Percentiles rank a stretch among this genome's conserved stretches.
phyloP scores from a whole-genome alignment of 768 basidiomycete genomes.

The Lyophyllum decastes region DNA sequence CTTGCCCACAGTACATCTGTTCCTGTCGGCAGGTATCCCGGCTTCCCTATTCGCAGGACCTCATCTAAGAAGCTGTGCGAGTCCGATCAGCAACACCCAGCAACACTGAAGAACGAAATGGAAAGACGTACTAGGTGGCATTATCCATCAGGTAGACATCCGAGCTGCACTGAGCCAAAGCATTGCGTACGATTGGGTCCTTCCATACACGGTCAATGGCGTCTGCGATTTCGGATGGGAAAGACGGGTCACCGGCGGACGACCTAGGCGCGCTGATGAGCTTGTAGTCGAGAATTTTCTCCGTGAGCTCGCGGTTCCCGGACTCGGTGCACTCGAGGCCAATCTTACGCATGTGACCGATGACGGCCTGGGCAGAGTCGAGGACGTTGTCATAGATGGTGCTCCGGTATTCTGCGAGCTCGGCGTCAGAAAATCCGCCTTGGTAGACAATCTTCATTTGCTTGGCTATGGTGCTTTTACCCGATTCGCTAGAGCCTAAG shows the following conservation, averaged over 20 bases:
- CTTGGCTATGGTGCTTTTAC: constrained; percentile 93
- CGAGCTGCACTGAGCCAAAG: constrained; percentile 61
- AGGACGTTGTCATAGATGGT: constrained; percentile 78
- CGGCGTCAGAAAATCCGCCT: constrained; percentile 72
- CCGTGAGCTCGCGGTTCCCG: constrained; percentile 58
- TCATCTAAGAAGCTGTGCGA: constrained; percentile 75
- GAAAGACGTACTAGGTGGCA: constrained; percentile 79
- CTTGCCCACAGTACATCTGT: constrained; percentile 85
- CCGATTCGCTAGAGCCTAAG: constrained; percentile 95
- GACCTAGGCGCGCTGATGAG: constrained; percentile 37
- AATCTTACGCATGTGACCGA: constrained; percentile 77
- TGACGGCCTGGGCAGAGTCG: constrained; percentile 80
- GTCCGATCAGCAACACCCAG: not conserved
- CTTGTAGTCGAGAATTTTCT: constrained; percentile 62
- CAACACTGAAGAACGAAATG: not conserved
- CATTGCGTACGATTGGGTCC: constrained; percentile 60
- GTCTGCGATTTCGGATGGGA: constrained; percentile 64
- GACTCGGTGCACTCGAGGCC: constrained; percentile 67
- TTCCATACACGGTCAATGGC: constrained; percentile 71
- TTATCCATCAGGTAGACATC: constrained; percentile 98
- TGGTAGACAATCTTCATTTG: constrained; percentile 96
- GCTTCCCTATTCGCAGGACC: constrained; percentile 75
- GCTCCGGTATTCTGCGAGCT: constrained; percentile 68
- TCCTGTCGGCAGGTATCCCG: constrained; percentile 81
- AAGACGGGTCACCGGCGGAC: constrained; percentile 27